Percentiles rank a stretch among this genome's conserved stretches.
These are phyloP conservation scores for Blastobotrys niveus DNA, from an alignment of 1,139 yeast species.

Conservation along the genomic window DNA sequence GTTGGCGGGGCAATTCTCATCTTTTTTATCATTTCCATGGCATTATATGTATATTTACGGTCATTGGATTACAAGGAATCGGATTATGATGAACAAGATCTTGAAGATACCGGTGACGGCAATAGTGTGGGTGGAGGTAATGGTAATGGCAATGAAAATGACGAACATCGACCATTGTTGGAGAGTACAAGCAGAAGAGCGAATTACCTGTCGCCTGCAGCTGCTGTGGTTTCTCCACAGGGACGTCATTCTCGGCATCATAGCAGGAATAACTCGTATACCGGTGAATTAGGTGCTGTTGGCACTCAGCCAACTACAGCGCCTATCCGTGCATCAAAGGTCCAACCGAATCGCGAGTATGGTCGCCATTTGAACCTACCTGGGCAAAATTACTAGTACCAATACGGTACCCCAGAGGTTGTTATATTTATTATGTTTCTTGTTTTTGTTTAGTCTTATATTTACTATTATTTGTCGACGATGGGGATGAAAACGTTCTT, in stretches of 20 bases:
- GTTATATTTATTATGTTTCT: too few species aligned
- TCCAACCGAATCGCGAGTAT: constrained; percentile 28
- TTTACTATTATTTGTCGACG: too few species aligned
- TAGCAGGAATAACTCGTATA: neutral
- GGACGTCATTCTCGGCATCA: neutral
- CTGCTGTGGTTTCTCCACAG: constrained; percentile 2
- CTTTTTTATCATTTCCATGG: constrained; percentile 22
- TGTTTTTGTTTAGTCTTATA: neutral
- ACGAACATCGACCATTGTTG: neutral
- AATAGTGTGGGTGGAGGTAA: neutral
- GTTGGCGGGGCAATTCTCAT: constrained; percentile 33
- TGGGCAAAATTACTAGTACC: constrained; percentile 1
- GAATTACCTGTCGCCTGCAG: neutral
- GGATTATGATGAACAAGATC: too few species aligned
- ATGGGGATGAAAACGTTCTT: neutral
- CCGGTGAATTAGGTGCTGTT: neutral
- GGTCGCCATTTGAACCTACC: constrained; percentile 29
- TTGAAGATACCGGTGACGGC: neutral
- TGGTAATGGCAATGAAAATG: neutral
- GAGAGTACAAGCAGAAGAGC: neutral
- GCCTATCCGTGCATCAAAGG: constrained; percentile 28
- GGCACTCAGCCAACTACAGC: neutral
- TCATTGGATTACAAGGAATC: neutral
- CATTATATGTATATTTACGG: constrained; percentile 8
- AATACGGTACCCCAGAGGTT: neutral